These are phyloP conservation scores for Aspergillus sojae DNA, from an alignment of 2,329 filamentous ascomycete genomes.

Conservation along the genomic window DNA sequence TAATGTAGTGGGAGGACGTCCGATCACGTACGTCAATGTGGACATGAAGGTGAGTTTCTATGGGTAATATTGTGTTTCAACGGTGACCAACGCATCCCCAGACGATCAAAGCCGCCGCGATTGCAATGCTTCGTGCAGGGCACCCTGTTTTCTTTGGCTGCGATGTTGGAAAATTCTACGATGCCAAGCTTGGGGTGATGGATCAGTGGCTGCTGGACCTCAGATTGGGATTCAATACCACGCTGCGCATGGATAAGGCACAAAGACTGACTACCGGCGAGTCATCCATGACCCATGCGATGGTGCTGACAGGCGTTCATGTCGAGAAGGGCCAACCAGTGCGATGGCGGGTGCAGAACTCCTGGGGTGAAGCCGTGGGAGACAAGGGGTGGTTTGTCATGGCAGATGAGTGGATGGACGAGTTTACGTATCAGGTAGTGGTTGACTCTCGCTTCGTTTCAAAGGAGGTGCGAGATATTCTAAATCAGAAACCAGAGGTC, in stretches of 20 bases:
- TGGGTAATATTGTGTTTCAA: background rate
- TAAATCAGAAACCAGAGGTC: conserved; percentile 70
- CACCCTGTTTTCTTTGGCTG: conserved; percentile 86
- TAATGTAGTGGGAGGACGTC: conserved; percentile 76
- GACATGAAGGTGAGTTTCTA: conserved; percentile 54
- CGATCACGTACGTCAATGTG: conserved; percentile 82
- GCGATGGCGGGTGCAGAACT: conserved; percentile 86
- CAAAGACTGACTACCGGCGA: conserved; percentile 74
- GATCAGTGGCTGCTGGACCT: conserved; percentile 77
- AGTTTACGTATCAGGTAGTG: conserved; percentile 85
- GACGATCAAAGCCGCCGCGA: conserved; percentile 71
- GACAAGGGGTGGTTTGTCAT: conserved; percentile 87
- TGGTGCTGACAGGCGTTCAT: conserved; percentile 88
- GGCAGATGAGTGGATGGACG: conserved; percentile 77
- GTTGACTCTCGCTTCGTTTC: conserved; percentile 71
- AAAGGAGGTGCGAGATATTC: conserved; percentile 68
- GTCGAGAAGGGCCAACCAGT: conserved; percentile 68
- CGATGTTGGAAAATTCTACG: conserved; percentile 82
- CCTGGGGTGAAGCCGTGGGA: conserved; percentile 72
- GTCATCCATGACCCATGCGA: conserved; percentile 85
- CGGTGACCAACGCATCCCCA: conserved; percentile 11
- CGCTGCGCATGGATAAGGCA: conserved; percentile 73
- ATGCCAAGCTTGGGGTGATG: conserved; percentile 72
- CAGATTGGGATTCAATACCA: conserved; percentile 78
- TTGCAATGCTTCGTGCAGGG: conserved; percentile 76